Evolutionary conservation across 2,329 filamentous ascomycete species (phyloP).

Genomic region (Fonsecaea multimorphosa): DNA sequence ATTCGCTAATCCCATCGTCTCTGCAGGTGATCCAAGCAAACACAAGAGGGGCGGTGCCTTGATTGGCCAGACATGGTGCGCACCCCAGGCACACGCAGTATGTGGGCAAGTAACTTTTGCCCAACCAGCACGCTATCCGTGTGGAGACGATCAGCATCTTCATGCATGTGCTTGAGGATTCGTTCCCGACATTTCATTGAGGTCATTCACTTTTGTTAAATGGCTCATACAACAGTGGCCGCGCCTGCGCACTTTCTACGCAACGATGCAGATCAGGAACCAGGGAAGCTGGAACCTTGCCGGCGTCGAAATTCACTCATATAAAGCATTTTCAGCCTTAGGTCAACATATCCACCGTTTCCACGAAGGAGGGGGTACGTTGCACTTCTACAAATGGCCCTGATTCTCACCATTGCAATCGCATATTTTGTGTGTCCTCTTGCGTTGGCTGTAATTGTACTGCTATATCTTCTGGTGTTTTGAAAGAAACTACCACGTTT

Average conservation of each 20-base stretch:
- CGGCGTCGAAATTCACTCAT: slow-evolving; percentile 3
- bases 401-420: neutral
- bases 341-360: neutral
- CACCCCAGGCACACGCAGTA: neutral
- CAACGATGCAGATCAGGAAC: neutral
- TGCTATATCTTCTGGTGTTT: slow-evolving; percentile 1
- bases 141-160: neutral
- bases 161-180: neutral
- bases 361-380: neutral
- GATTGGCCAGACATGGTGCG: neutral
- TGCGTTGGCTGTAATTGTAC: slow-evolving; percentile 5
- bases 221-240: slow-evolving; percentile 6
- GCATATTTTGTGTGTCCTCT: neutral
- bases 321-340: neutral
- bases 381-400: neutral
- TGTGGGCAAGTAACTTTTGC: neutral
- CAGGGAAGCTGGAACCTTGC: neutral
- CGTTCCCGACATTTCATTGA: neutral
- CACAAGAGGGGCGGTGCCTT: neutral
- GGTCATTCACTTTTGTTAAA: slow-evolving; percentile 4
- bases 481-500: neutral
- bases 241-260: neutral
- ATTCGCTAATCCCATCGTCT: neutral
- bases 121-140: neutral
- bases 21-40: neutral